These are phyloP conservation scores for Dactylis glomerata DNA, from an alignment of 176 grass and related monocot species.

Conservation along the genomic window DNA sequence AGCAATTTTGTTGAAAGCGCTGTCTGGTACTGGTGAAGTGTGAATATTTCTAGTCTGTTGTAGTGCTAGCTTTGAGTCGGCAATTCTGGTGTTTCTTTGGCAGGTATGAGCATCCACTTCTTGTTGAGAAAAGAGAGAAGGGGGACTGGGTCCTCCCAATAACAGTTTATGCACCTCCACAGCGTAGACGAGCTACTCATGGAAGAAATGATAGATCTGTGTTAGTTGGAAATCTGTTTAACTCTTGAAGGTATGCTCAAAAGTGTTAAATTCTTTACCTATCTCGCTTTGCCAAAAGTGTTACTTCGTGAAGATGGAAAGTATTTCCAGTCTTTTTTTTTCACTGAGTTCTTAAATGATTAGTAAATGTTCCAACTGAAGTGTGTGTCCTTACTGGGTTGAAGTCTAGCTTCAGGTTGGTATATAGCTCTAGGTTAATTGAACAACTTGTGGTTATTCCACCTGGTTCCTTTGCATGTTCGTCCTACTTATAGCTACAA, in stretches of 20 bases:
- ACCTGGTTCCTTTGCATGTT: background rate
- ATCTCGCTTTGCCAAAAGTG: background rate
- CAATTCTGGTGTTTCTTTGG: conserved; percentile 23
- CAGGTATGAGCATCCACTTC: conserved; percentile 85
- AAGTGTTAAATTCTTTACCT: background rate
- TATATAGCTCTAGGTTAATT: background rate
- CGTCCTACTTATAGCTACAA: background rate
- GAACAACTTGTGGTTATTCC: background rate
- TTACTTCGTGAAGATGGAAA: background rate
- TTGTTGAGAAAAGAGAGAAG: conserved; percentile 92
- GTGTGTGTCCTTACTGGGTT: background rate
- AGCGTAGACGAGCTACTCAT: conserved; percentile 55
- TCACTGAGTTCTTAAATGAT: conserved; percentile 1
- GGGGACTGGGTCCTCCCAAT: conserved; percentile 88
- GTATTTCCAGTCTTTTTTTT: background rate
- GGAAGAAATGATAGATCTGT: conserved; percentile 67
- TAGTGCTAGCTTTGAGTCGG: background rate
- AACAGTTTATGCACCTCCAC: conserved; percentile 80
- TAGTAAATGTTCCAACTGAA: background rate
- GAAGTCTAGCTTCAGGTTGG: background rate
- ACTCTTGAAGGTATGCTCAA: conserved; percentile 49
- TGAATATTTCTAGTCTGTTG: background rate
- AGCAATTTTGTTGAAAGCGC: background rate
- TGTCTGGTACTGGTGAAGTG: background rate
- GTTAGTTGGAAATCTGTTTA: conserved; percentile 60